Evolutionary conservation across 2,329 filamentous ascomycete genomes (phyloP).

Genomic region (Coniochaeta sp.): DNA sequence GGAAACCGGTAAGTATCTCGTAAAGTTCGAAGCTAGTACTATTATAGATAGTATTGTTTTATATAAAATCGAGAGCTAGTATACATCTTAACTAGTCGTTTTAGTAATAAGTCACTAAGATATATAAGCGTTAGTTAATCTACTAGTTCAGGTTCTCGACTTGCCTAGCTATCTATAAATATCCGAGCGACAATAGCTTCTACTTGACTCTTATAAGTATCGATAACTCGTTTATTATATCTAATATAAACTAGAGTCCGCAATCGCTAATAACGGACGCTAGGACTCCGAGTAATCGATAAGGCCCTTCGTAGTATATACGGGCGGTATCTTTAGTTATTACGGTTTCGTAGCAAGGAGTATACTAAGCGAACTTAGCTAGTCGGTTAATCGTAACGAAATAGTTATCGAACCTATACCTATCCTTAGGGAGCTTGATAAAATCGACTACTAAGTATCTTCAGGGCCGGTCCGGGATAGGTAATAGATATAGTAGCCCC

Average conservation of each 20-base stretch:
- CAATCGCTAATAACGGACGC: too few species aligned
- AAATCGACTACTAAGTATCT: constrained; percentile 1
- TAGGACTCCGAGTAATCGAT: not conserved
- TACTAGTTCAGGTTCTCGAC: constrained; percentile 1
- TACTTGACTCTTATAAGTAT: not conserved
- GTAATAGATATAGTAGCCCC: not conserved
- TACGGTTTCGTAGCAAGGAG: not conserved
- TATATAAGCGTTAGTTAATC: not conserved
- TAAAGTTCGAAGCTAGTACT: not conserved
- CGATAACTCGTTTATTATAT: not conserved
- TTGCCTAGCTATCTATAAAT: not conserved
- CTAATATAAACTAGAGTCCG: too few species aligned
- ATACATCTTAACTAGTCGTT: not conserved
- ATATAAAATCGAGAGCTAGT: not conserved
- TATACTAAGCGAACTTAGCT: not conserved
- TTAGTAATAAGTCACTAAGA: not conserved
- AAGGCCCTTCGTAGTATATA: not conserved
- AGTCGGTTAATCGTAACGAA: constrained; percentile 4
- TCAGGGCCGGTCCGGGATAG: not conserved
- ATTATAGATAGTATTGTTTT: not conserved
- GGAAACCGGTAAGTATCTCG: not conserved
- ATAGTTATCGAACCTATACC: not conserved
- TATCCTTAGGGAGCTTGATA: not conserved
- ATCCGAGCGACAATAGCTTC: not conserved
- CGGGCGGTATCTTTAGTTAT: not conserved